phyloP scores from a whole-genome alignment of 2,329 filamentous ascomycete species.

The Didymellaceae sp. region DNA sequence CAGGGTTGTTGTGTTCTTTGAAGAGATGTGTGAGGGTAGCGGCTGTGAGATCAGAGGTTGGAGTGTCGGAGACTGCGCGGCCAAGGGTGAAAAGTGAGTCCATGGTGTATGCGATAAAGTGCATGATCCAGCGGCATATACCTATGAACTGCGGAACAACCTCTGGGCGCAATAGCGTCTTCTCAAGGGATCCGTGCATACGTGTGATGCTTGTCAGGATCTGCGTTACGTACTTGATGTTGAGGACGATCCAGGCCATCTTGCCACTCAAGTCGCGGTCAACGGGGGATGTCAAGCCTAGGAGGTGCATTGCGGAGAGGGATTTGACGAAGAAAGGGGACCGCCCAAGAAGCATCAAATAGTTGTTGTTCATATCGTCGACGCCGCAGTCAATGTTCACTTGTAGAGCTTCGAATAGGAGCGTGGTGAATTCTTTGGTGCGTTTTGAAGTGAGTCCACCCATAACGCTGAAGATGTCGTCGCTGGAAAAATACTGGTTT shows the following conservation, averaged over 20 bases:
- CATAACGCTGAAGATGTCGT: constrained; percentile 57
- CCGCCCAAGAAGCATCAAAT: constrained; percentile 49
- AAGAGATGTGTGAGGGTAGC: constrained; percentile 35
- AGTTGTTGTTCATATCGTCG: constrained; percentile 66
- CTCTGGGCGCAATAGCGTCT: constrained; percentile 44
- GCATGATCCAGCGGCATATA: constrained; percentile 78
- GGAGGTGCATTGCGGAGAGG: constrained; percentile 77
- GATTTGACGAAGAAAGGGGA: constrained; percentile 76
- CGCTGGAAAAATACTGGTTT: constrained; percentile 55
- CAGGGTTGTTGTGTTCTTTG: constrained; percentile 44
- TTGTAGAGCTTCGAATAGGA: constrained; percentile 60
- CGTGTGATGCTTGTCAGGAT: constrained; percentile 65
- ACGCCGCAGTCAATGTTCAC: constrained; percentile 79
- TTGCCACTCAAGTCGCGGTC: constrained; percentile 71
- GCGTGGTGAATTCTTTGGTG: constrained; percentile 63
- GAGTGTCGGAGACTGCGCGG: constrained; percentile 26
- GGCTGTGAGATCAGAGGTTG: constrained; percentile 48
- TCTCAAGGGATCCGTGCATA: constrained; percentile 58
- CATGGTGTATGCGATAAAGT: constrained; percentile 64
- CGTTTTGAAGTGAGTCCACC: constrained; percentile 35
- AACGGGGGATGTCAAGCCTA: constrained; percentile 61
- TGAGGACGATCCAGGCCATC: constrained; percentile 75
- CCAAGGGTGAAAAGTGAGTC: constrained; percentile 55
- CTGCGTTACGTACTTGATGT: constrained; percentile 71
- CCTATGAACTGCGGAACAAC: constrained; percentile 59